These are phyloP conservation scores for Narthecium ossifragum DNA, from an alignment of 106 monocot species.

Conservation along the genomic window DNA sequence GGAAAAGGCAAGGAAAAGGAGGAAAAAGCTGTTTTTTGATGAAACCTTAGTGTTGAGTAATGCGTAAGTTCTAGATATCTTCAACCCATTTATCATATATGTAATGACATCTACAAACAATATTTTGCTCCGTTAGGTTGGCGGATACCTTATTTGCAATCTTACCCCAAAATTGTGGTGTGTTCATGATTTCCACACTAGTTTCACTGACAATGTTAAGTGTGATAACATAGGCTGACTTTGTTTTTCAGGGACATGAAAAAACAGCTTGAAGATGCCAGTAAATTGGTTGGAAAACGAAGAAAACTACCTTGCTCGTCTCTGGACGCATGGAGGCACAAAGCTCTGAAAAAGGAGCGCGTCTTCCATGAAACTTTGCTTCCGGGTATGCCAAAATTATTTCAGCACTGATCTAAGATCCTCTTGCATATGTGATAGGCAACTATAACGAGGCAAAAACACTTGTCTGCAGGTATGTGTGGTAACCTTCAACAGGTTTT, in stretches of 20 bases:
- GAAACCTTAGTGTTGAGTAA: slow-evolving; percentile 46
- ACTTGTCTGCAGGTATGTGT: slow-evolving; percentile 37
- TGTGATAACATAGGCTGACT: not conserved
- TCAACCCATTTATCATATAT: no score
- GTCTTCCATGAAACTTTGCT: slow-evolving; percentile 44
- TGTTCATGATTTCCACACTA: no score
- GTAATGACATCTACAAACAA: no score
- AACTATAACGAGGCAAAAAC: not conserved
- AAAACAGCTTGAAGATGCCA: slow-evolving; percentile 34
- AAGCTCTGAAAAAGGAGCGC: slow-evolving; percentile 19
- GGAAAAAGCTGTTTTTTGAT: slow-evolving; percentile 36
- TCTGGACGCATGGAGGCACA: slow-evolving; percentile 39
- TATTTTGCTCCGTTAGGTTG: no score
- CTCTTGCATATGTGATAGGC: not conserved
- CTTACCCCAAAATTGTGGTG: no score
- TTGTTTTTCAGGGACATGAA: slow-evolving; percentile 45
- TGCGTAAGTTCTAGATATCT: slow-evolving; percentile 24
- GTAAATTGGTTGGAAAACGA: slow-evolving; percentile 41
- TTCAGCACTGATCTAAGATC: not conserved
- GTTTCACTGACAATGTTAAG: no score
- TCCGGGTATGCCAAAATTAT: slow-evolving; percentile 26
- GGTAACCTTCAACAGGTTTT: slow-evolving; percentile 21
- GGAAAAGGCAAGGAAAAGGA: slow-evolving; percentile 25
- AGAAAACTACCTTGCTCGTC: slow-evolving; percentile 41
- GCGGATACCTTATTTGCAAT: no score